A percentile compares a stretch with the other conserved stretches of the same genome.
phyloP scores from a whole-genome alignment of 805 yeast genomes.

The Diddensiella transvaalensis region DNA sequence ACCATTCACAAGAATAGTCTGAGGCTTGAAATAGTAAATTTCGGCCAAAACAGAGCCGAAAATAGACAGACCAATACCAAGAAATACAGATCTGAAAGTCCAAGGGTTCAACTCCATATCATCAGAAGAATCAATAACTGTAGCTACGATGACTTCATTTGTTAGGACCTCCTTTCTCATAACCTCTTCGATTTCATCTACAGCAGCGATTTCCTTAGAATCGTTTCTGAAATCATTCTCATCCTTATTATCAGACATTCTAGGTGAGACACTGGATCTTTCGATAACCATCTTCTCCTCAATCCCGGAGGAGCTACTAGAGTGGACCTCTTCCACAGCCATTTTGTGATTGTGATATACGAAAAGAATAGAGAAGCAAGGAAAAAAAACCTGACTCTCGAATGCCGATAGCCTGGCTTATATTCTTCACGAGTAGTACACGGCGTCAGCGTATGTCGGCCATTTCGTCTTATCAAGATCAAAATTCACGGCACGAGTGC shows the following conservation, averaged over 20 bases:
- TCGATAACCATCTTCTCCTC: slow-evolving; percentile 4
- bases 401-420: background rate
- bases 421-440: background rate
- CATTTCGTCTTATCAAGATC: background rate
- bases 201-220: background rate
- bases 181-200: slow-evolving; percentile 3
- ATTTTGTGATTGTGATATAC: no score
- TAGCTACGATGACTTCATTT: slow-evolving; percentile 16
- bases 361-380: background rate
- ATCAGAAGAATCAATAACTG: slow-evolving; percentile 28
- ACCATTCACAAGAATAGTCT: slow-evolving; percentile 35
- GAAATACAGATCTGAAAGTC: slow-evolving; percentile 37
- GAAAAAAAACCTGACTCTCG: background rate
- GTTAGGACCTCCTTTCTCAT: slow-evolving; percentile 7
- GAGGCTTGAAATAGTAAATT: slow-evolving; percentile 38
- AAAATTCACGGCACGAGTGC: background rate
- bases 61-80: slow-evolving; percentile 35
- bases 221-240: slow-evolving; percentile 1
- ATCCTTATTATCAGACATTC: background rate
- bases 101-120: slow-evolving; percentile 38
- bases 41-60: slow-evolving; percentile 37
- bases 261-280: background rate
- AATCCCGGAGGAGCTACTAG: slow-evolving; percentile 2
- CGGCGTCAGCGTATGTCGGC: slow-evolving; percentile 3
- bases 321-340: background rate